These are phyloP conservation scores for Cercospora sp. DNA, from an alignment of 2,329 filamentous ascomycete genomes.

Conservation along the genomic window DNA sequence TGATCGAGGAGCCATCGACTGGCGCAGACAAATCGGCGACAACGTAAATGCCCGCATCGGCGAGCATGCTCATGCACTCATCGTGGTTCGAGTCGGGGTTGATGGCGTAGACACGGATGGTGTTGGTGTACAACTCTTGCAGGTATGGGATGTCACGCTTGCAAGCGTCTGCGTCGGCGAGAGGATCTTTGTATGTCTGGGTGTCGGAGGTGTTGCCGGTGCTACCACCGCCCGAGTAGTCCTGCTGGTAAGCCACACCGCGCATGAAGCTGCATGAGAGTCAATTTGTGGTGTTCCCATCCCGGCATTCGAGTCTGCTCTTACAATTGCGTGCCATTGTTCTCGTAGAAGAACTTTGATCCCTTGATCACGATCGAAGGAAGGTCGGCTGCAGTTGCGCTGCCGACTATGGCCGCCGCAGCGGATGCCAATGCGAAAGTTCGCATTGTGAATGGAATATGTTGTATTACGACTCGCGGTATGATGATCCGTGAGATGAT, in stretches of 20 bases:
- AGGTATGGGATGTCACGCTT: constrained; percentile 84
- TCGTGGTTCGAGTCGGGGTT: constrained; percentile 77
- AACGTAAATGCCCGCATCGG: constrained; percentile 89
- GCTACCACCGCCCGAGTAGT: constrained; percentile 53
- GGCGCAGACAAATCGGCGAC: constrained; percentile 88
- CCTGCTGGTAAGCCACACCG: constrained; percentile 92
- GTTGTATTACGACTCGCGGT: background rate
- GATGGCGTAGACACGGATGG: constrained; percentile 92
- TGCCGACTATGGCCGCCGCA: constrained; percentile 50
- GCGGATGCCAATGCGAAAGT: constrained; percentile 52
- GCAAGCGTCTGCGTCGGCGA: constrained; percentile 71
- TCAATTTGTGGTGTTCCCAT: constrained; percentile 1
- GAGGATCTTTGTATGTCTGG: constrained; percentile 73
- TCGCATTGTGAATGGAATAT: constrained; percentile 50
- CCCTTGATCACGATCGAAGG: constrained; percentile 73
- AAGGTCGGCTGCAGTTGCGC: constrained; percentile 56
- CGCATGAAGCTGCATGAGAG: constrained; percentile 68
- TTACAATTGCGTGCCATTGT: constrained; percentile 72
- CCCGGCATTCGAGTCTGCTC: constrained; percentile 22
- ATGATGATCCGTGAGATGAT: constrained; percentile 4
- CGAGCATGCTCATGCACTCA: constrained; percentile 79
- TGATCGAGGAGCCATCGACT: constrained; percentile 67
- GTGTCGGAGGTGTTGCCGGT: constrained; percentile 47
- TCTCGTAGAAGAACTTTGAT: constrained; percentile 86
- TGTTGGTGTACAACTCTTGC: constrained; percentile 78